A percentile compares a stretch with the other conserved stretches of the same genome.
phyloP scores from a whole-genome alignment of 495 filamentous ascomycete species.

The Penicillium nucicola region DNA sequence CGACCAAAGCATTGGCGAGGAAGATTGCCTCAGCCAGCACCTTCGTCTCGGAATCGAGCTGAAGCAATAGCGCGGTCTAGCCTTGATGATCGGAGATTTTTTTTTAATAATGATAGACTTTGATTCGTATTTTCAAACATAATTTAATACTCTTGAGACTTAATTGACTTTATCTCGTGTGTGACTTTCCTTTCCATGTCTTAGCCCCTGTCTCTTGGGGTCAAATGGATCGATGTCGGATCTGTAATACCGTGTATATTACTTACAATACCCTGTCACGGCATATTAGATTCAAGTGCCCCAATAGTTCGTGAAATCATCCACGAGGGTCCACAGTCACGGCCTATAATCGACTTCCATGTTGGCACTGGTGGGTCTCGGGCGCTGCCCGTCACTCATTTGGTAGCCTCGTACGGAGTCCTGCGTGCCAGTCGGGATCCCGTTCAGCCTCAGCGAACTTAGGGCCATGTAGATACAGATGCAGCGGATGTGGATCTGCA shows the following conservation, averaged over 20 bases:
- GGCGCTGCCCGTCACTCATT: background rate
- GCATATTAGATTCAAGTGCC: background rate
- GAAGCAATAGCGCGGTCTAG: background rate
- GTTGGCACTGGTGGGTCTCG: conserved; percentile 1
- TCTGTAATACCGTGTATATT: background rate
- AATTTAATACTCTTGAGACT: no score
- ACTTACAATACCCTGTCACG: conserved; percentile 9
- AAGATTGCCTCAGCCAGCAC: conserved; percentile 21
- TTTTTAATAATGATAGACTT: no score
- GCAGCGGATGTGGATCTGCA: no score
- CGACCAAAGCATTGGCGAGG: conserved; percentile 17
- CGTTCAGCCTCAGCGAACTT: no score
- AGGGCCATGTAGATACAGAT: no score
- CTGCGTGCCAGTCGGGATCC: no score
- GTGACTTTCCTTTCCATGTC: conserved; percentile 1
- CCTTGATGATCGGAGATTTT: no score
- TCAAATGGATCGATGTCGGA: no score
- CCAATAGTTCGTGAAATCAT: background rate
- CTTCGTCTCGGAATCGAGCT: conserved; percentile 17
- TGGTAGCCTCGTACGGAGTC: no score
- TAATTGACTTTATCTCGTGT: background rate
- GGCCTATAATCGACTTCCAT: background rate
- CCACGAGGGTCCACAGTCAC: conserved; percentile 1
- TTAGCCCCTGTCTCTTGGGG: background rate
- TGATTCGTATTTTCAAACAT: no score